These are phyloP conservation scores for Pleodorina starrii DNA, from an alignment of 139 green algal species.

Conservation along the genomic window DNA sequence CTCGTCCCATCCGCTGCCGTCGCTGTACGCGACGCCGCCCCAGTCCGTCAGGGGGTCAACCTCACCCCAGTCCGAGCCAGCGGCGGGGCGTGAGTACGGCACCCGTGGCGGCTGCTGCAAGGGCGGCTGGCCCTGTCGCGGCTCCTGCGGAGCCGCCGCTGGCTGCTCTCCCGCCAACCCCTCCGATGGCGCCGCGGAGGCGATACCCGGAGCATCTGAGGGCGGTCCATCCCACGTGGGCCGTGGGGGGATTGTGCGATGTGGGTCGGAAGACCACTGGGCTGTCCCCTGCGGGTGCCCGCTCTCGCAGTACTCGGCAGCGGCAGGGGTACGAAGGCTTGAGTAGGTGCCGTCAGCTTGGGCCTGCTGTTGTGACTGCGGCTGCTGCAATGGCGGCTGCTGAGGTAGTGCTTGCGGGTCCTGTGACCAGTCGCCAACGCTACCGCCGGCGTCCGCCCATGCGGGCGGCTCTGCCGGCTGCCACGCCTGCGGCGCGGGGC, in stretches of 20 bases:
- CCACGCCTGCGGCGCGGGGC: background rate
- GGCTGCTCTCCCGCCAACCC: too few species aligned
- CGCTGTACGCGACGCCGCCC: background rate
- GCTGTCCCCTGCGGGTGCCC: too few species aligned
- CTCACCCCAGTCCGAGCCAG: slow-evolving; percentile 25
- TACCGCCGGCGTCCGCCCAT: background rate
- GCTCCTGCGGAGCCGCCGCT: too few species aligned
- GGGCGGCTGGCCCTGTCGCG: too few species aligned
- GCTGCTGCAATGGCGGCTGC: background rate
- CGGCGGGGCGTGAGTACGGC: background rate
- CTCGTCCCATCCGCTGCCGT: background rate
- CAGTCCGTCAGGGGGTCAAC: slow-evolving; percentile 30
- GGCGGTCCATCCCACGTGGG: too few species aligned
- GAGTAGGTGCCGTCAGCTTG: too few species aligned
- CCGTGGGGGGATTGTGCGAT: too few species aligned
- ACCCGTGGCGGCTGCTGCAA: background rate
- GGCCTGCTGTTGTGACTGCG: background rate
- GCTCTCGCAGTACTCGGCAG: too few species aligned
- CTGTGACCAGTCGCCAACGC: background rate
- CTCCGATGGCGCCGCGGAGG: too few species aligned
- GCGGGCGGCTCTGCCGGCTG: background rate
- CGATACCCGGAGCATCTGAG: too few species aligned
- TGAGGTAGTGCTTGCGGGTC: background rate
- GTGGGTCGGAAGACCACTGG: too few species aligned
- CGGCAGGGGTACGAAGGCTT: too few species aligned